Conservation (phyloP, 192 early-diverging fungal genomes). For the Linnemannia schmuckeri region DNA sequence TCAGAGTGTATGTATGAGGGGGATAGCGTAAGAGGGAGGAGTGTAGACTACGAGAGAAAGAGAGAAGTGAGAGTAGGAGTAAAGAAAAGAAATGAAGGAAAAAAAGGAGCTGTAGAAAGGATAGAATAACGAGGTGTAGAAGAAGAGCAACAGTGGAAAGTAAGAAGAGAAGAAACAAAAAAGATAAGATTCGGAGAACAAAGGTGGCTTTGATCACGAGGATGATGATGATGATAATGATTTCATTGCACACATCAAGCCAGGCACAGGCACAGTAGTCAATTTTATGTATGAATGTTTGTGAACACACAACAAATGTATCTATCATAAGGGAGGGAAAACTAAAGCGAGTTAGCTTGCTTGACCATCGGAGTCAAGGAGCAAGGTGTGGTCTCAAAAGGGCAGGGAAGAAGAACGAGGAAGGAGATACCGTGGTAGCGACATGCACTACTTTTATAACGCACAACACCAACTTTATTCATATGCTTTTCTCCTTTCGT, state of each 20-base stretch:
- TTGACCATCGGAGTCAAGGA: background rate
- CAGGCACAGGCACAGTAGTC: too few species aligned
- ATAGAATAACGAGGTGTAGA: background rate
- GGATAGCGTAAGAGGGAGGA: background rate
- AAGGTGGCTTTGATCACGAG: constrained; percentile 7
- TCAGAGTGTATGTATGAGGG: background rate
- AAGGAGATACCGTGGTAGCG: background rate
- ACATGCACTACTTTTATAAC: background rate
- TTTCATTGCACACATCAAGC: too few species aligned
- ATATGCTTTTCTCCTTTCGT: background rate
- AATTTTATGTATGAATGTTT: too few species aligned
- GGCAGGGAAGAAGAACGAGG: too few species aligned
- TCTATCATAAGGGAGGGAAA: background rate
- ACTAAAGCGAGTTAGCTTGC: background rate
- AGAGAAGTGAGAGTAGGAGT: background rate
- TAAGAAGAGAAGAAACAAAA: background rate
- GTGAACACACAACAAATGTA: background rate
- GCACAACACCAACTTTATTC: background rate
- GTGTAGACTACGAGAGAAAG: background rate
- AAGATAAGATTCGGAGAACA: background rate
- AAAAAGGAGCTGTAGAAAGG: background rate
- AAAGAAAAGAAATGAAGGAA: background rate
- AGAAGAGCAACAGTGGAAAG: background rate
- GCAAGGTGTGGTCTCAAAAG: too few species aligned
- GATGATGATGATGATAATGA: background rate